phyloP scores from a whole-genome alignment of 192 early-diverging fungal species.

The Jimgerdemannia lactiflua region DNA sequence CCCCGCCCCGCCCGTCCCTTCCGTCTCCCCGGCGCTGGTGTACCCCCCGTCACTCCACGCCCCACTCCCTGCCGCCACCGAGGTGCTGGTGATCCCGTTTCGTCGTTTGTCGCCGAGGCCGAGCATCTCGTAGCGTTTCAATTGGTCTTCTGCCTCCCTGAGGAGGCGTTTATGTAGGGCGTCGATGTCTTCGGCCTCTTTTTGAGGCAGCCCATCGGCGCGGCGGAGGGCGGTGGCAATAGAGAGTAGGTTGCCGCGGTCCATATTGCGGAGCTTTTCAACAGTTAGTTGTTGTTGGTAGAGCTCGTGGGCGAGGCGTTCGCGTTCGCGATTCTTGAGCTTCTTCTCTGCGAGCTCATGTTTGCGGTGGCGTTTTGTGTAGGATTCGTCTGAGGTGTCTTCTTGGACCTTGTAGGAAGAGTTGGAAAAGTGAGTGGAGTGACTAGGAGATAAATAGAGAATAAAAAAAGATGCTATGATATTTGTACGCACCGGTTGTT shows the following conservation, averaged over 20 bases:
- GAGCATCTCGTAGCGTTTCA: slow-evolving; percentile 42
- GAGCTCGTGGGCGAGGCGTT: slow-evolving; percentile 47
- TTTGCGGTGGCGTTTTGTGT: slow-evolving; percentile 48
- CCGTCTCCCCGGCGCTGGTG: neutral
- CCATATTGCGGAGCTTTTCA: slow-evolving; percentile 44
- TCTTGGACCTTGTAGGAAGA: neutral
- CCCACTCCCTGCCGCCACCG: neutral
- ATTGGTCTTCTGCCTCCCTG: slow-evolving; percentile 42
- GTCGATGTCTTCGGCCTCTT: slow-evolving; percentile 19
- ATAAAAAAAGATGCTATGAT: neutral
- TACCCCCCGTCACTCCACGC: neutral
- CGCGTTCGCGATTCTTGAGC: slow-evolving; percentile 54
- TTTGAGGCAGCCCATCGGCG: slow-evolving; percentile 6
- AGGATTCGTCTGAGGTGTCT: slow-evolving; percentile 33
- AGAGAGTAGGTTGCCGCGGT: slow-evolving; percentile 28
- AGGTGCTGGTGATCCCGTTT: neutral
- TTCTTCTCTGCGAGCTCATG: slow-evolving; percentile 54
- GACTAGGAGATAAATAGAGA: neutral
- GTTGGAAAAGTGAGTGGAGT: neutral
- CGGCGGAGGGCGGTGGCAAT: slow-evolving; percentile 20
- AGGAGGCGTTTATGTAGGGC: slow-evolving; percentile 31
- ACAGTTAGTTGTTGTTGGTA: slow-evolving; percentile 52
- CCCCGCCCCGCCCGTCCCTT: neutral
- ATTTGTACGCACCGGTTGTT: neutral
- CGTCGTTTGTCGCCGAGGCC: slow-evolving; percentile 34